Base-by-base conservation (phyloP, 2,329 filamentous ascomycete species). In the Lasiodiplodia gonubiensis region DNA sequence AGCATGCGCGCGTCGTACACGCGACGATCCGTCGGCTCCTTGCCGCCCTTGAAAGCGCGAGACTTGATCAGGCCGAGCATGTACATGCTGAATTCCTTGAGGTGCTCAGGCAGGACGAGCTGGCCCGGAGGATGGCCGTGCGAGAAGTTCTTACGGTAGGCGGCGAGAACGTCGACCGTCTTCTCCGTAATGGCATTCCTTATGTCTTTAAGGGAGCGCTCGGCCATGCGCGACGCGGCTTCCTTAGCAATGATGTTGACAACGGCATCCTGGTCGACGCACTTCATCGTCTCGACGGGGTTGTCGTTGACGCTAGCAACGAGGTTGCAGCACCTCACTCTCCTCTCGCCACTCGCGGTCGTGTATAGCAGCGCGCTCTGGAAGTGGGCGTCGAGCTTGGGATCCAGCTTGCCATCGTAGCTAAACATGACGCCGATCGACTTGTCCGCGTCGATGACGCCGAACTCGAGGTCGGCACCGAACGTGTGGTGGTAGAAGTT, bases 71-170 rank as follows among this genome's bases (percentile, higher is more conserved):
- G 83, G 57, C 92, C 90, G 11, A 99, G 89, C 80, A 96, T 92
- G 79, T 95, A 98, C 93, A 99, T 98, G 74, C 91, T 89, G 74
- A 97, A 94, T 77, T 99, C 95, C 77, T 98, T 98, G 35, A 99
- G 86, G 71, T 94, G 92, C 80, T 99, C 95, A 0, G 95, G 95
- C 80, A 99, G 89, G 35, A 99, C 93, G 35, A 99, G 87, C 79
- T 99, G 94, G 5, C 93, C 92, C 1, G 94, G 92, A 10, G 95
- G 94, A 74, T 97, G 92, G 2, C 89, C 87, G 67, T 92, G 92
- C 2, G 93, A 91, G 73, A 95, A 95, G 79, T 97, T 91, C 81
- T 97, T 98, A 71, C 95, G 89, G 79, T 99, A 98, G 66, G 90
- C 91, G 33, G 94, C 91, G 68, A 98, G 87, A 65, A 98, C 91